Evolutionary conservation across 2,329 filamentous ascomycete species (phyloP), one percentile per base, ranked within the genome.

Genomic region (Verticillium tricorpus): DNA sequence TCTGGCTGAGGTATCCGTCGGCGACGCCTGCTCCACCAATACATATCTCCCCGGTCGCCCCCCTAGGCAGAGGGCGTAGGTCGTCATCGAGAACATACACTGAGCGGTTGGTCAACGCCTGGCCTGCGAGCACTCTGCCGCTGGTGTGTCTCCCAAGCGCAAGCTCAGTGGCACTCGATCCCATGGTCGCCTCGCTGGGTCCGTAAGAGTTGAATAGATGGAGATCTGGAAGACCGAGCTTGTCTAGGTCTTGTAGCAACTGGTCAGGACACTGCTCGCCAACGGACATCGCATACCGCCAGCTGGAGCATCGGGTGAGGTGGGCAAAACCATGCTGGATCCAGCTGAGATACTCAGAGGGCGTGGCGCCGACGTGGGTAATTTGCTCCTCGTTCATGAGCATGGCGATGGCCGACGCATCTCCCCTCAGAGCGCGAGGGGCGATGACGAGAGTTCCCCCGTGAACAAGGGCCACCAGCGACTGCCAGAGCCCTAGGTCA

Each of bases 51-150:
- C 72, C 73, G n/a, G 64, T 22, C 22, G 73, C 62, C 0, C 80
- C 80, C 6, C 71, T 57, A 0, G 80, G 76, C 5, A 78, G 70
- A 1, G 74, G 71, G 19, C 73, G 61, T 50, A 68, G 63, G 1
- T 70, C 61, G 9, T 68, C 62, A 59, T 80, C 74, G 2, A 82
- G 68, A 11, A 83, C 73, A 62, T 80, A 81, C 1, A 78, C 65
- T 1, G 75, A 70, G 1, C 74, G 70, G 63, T 76, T 76, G 0
- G 69, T 66, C 7, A 72, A 59, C 1, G 67, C 57, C 37, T 61
- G 60, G 6, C 69, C 69, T 35, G 34, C 34, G 34, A 35, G 34
- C 2, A 35, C 34, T 9, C 34, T 4, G 9, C 34, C 34, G 5
- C 34, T 7, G 12, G 34, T 4, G 5, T 35, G 34, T 5, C 12